phyloP scores from a whole-genome alignment of 2,329 filamentous ascomycete species.

The Hymenotorrendiella dingleyae region DNA sequence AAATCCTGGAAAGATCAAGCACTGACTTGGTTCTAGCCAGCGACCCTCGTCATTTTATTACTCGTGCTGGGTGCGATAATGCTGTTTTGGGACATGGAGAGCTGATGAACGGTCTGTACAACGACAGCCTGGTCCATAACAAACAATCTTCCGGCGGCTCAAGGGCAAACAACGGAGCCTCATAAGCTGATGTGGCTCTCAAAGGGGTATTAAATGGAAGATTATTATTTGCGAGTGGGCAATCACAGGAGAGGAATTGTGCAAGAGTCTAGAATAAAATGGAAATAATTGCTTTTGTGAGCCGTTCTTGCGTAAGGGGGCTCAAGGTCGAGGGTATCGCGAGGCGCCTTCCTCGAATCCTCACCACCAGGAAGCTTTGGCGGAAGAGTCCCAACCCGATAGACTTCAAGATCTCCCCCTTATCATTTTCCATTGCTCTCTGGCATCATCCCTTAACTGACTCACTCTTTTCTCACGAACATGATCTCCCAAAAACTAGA shows the following conservation, averaged over 20 bases:
- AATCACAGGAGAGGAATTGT: neutral
- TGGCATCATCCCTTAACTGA: too few relatives aligned
- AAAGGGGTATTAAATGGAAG: too few relatives aligned
- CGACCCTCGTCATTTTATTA: neutral
- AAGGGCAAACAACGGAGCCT: neutral
- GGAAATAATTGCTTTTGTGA: neutral
- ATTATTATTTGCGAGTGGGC: neutral
- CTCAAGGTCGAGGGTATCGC: too few relatives aligned
- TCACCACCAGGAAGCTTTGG: too few relatives aligned
- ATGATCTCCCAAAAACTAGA: too few relatives aligned
- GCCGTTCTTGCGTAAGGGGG: neutral
- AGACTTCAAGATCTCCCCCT: too few relatives aligned
- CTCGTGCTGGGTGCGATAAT: neutral
- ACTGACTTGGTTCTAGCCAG: neutral
- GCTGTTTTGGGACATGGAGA: neutral
- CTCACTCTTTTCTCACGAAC: too few relatives aligned
- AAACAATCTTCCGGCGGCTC: neutral
- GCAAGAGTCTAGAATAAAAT: neutral
- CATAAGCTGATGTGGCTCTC: neutral
- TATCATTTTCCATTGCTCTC: too few relatives aligned
- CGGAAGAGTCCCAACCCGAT: too few relatives aligned
- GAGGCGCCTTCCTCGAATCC: too few relatives aligned
- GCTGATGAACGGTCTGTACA: neutral
- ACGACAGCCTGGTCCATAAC: conserved; percentile 2
- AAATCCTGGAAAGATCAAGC: neutral